phyloP scores from a whole-genome alignment of 441 rosid genomes.

The Sinapis alba region DNA sequence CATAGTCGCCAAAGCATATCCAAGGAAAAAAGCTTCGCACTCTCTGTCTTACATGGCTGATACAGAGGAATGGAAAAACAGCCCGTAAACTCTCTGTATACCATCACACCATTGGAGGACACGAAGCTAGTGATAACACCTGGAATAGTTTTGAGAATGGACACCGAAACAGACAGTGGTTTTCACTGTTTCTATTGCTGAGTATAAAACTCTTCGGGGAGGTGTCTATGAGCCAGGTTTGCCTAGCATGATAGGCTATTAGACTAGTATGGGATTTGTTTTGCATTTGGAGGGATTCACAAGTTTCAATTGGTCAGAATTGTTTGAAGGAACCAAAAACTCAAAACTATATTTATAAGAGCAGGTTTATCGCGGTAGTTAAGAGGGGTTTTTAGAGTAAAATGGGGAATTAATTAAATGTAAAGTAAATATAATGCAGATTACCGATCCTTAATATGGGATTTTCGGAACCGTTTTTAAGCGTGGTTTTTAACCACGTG shows the following conservation, averaged over 20 bases:
- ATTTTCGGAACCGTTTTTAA: no score
- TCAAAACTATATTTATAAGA: not conserved
- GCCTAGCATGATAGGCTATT: not conserved
- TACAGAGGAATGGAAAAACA: not conserved
- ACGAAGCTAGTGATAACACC: not conserved
- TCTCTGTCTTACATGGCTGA: not conserved
- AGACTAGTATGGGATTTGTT: not conserved
- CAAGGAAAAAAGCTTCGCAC: not conserved
- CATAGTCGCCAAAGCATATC: not conserved
- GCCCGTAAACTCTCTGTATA: not conserved
- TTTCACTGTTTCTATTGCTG: no score
- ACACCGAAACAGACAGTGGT: not conserved
- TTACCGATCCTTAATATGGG: no score
- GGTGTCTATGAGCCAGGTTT: not conserved
- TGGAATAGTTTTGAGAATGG: not conserved
- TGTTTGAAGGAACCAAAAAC: not conserved
- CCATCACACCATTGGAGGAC: not conserved
- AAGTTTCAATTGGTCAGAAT: not conserved
- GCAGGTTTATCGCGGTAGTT: no score
- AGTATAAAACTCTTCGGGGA: not conserved
- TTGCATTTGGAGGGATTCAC: not conserved
- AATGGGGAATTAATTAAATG: no score
- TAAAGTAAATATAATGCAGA: no score
- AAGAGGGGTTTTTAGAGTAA: no score
- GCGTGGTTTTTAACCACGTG: no score